Conservation (phyloP, 2,329 filamentous ascomycete genomes). For the Stachybotrys chlorohalonatus region DNA sequence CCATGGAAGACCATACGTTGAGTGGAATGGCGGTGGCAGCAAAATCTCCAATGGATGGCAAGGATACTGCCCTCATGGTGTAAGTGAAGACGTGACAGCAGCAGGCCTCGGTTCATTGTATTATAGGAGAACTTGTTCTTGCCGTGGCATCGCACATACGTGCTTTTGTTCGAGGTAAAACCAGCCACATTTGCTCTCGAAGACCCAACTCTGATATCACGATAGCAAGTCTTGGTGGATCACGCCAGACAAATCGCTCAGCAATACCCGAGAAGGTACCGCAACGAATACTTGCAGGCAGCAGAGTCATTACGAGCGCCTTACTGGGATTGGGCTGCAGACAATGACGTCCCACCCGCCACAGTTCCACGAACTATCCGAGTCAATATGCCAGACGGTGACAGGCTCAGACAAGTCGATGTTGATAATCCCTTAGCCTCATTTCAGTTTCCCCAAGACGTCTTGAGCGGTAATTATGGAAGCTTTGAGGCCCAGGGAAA, state of each 20-base stretch:
- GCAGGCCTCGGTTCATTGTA: conserved; percentile 1
- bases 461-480: conserved; percentile 27
- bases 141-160: conserved; percentile 48
- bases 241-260: conserved; percentile 36
- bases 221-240: conserved; percentile 41
- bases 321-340: conserved; percentile 46
- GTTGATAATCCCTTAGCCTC: conserved; percentile 44
- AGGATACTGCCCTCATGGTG: conserved; percentile 39
- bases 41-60: conserved; percentile 18
- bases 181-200: neutral
- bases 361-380: conserved; percentile 22
- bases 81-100: conserved; percentile 15
- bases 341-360: conserved; percentile 32
- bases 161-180: conserved; percentile 43
- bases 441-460: conserved; percentile 37
- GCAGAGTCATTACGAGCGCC: conserved; percentile 38
- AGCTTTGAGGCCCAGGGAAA: conserved; percentile 16
- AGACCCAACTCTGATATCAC: conserved; percentile 2
- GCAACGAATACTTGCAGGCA: conserved; percentile 29
- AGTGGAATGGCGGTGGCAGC: conserved; percentile 32
- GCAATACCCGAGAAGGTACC: conserved; percentile 27
- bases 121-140: conserved; percentile 38
- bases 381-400: conserved; percentile 31
- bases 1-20: conserved; percentile 30
- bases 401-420: conserved; percentile 15